Evolutionary conservation across 306 rosid genomes (phyloP).

Genomic region (Begonia masoniana): DNA sequence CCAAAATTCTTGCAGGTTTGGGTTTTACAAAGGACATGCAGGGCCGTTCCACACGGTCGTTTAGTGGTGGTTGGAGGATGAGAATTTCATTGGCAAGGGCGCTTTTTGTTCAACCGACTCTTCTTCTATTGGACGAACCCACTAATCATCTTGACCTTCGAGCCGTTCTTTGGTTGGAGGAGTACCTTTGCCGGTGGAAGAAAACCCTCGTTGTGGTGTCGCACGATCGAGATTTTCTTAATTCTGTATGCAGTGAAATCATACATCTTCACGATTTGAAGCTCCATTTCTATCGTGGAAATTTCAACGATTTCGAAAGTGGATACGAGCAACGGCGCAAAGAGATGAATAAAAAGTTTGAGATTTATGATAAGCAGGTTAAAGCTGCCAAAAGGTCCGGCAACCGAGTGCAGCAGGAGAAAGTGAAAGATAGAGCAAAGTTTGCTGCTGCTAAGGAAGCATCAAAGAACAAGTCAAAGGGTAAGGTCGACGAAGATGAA

Average conservation of each 20-base stretch:
- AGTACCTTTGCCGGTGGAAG: constrained; percentile 28
- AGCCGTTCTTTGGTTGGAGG: too few species aligned
- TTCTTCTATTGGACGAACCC: too few species aligned
- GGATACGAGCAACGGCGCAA: too few species aligned
- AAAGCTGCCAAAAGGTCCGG: neutral
- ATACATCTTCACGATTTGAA: constrained; percentile 58
- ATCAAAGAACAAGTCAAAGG: constrained; percentile 24
- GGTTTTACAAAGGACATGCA: constrained; percentile 64
- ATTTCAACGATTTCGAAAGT: too few species aligned
- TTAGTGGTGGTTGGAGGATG: constrained; percentile 57
- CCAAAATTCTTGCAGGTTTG: constrained; percentile 60
- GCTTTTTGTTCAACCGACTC: too few species aligned
- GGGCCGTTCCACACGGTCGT: constrained; percentile 41
- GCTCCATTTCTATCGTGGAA: constrained; percentile 19
- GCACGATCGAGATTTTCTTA: constrained; percentile 51
- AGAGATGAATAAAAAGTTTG: too few species aligned
- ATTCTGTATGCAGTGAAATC: constrained; percentile 43
- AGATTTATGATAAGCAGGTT: too few species aligned
- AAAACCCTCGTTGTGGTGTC: constrained; percentile 55
- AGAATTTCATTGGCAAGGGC: too few species aligned
- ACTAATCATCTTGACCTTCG: too few species aligned
- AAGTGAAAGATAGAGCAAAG: constrained; percentile 46
- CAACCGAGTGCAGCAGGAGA: constrained; percentile 54
- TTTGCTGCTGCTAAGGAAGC: constrained; percentile 40
- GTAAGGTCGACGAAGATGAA: constrained; percentile 34